A percentile compares a stretch with the other conserved stretches of the same genome.
Evolutionary conservation across 176 grass and related monocot species (phyloP).

Genomic region (Lolium perenne): DNA sequence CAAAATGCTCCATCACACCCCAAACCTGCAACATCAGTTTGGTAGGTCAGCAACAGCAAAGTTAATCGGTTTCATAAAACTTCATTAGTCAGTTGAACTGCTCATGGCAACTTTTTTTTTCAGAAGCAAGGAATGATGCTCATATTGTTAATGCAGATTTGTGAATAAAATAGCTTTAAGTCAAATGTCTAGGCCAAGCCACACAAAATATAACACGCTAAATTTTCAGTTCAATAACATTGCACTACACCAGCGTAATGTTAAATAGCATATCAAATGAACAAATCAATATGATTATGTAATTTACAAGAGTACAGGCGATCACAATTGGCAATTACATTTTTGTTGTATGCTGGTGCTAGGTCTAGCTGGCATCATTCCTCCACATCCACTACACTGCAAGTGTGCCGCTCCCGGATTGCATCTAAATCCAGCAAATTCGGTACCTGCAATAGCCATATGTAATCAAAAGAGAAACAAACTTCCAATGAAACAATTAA

Average conservation of each 20-base stretch:
- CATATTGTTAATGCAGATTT: not conserved
- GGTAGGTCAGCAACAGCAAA: constrained; percentile 12
- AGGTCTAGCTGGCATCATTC: constrained; percentile 80
- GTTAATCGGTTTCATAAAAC: constrained; percentile 9
- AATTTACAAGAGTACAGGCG: constrained; percentile 6
- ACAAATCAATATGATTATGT: not conserved
- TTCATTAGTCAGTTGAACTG: constrained; percentile 19
- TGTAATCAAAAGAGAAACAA: not conserved
- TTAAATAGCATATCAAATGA: constrained; percentile 24
- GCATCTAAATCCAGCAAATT: constrained; percentile 92
- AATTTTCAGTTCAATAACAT: constrained; percentile 17
- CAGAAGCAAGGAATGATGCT: not conserved
- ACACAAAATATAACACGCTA: constrained; percentile 12
- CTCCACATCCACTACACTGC: constrained; percentile 77
- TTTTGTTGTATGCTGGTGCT: constrained; percentile 67
- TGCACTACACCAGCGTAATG: not conserved
- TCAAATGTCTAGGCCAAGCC: constrained; percentile 12
- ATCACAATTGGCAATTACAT: constrained; percentile 57
- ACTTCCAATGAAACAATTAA: constrained; percentile 10
- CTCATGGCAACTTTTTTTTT: not conserved
- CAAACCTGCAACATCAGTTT: constrained; percentile 58
- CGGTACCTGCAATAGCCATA: constrained; percentile 59
- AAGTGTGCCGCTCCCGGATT: constrained; percentile 66
- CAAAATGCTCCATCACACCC: constrained; percentile 83
- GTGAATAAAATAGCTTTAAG: constrained; percentile 12